A percentile compares a stretch with the other conserved stretches of the same genome.
These are phyloP conservation scores for Epipyxis sp. DNA, from an alignment of 108 stramenopile genomes.

Conservation along the genomic window DNA sequence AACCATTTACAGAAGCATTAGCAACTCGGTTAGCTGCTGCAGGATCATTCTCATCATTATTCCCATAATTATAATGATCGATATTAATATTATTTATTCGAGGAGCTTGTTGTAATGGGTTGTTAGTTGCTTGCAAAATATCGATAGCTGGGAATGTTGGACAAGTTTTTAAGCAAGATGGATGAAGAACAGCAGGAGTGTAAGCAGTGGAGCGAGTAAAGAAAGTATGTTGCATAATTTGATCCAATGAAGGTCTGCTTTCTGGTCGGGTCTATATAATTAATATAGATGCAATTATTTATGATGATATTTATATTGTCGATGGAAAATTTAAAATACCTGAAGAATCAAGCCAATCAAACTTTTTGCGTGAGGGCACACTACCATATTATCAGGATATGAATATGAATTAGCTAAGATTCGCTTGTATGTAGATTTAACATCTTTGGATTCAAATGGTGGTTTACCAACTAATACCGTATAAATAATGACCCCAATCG, in stretches of 20 bases:
- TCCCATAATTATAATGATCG: neutral
- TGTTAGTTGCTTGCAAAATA: neutral
- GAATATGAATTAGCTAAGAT: slow-evolving; percentile 86
- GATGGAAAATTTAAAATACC: slow-evolving; percentile 66
- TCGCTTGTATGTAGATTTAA: slow-evolving; percentile 93
- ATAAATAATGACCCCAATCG: slow-evolving; percentile 92
- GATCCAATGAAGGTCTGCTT: neutral
- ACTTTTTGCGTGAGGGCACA: slow-evolving; percentile 73
- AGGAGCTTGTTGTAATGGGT: neutral
- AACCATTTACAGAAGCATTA: too few species aligned
- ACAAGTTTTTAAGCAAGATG: slow-evolving; percentile 59
- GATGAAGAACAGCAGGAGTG: slow-evolving; percentile 54
- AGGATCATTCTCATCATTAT: neutral
- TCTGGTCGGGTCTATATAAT: neutral
- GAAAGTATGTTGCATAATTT: slow-evolving; percentile 2
- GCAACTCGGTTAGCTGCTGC: neutral
- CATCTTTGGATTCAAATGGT: slow-evolving; percentile 94
- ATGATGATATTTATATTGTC: slow-evolving; percentile 56
- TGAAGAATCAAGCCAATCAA: slow-evolving; percentile 84
- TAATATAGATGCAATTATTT: slow-evolving; percentile 60
- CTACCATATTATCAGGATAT: slow-evolving; percentile 70
- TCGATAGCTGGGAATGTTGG: neutral
- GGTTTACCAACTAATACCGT: slow-evolving; percentile 93
- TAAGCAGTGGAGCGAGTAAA: neutral
- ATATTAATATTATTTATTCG: neutral